Percentiles rank a stretch among this genome's conserved stretches.
These are phyloP conservation scores for Rhizoctonia solani DNA, from an alignment of 1,284 basidiomycete species.

Conservation along the genomic window DNA sequence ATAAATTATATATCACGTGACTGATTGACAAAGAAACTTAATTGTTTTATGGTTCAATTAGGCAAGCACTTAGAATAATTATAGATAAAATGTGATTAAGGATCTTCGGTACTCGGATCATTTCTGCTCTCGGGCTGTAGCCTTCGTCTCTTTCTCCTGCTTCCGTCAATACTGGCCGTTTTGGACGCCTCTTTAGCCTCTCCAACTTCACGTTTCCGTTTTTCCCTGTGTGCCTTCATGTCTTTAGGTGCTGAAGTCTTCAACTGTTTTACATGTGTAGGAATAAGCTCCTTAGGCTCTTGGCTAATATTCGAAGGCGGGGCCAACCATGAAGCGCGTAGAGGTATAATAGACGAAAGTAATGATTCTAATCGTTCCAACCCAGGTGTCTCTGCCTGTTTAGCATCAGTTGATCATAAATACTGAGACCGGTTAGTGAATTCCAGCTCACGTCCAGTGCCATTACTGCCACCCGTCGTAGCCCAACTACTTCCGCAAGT, in stretches of 20 bases:
- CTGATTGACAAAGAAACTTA: neutral
- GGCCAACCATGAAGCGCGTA: conserved; percentile 68
- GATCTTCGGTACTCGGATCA: no score
- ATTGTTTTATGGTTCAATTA: neutral
- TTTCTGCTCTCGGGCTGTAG: neutral
- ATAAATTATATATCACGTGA: conserved; percentile 9
- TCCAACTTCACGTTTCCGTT: conserved; percentile 59
- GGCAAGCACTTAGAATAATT: no score
- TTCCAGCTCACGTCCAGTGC: conserved; percentile 58
- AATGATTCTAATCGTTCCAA: conserved; percentile 38
- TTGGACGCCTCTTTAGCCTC: conserved; percentile 51
- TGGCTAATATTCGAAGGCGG: conserved; percentile 37
- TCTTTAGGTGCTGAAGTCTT: conserved; percentile 79
- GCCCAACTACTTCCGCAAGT: conserved; percentile 65
- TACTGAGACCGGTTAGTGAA: neutral
- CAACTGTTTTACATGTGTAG: conserved; percentile 86
- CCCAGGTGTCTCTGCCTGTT: conserved; percentile 43
- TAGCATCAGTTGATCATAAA: conserved; percentile 34
- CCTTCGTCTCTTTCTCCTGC: conserved; percentile 10
- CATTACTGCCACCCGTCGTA: conserved; percentile 71
- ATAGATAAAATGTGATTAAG: no score
- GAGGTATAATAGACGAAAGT: conserved; percentile 52
- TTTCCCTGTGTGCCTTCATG: conserved; percentile 70
- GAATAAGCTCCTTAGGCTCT: conserved; percentile 47
- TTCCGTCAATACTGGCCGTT: neutral